Evolutionary conservation across 2,329 filamentous ascomycete genomes (phyloP).

Genomic region (Orbilia quercus): DNA sequence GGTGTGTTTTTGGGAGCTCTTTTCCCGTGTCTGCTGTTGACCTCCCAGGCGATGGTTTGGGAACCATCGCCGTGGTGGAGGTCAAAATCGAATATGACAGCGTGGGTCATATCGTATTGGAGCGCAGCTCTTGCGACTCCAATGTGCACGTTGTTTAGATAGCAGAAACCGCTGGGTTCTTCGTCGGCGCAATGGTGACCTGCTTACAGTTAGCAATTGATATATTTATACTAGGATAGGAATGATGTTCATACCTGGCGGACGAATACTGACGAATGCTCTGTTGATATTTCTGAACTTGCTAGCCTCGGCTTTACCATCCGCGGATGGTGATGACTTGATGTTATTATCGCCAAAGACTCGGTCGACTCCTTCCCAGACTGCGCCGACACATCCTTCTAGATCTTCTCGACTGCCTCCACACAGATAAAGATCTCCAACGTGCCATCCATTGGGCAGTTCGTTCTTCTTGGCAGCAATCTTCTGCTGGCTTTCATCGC

Average conservation of each 20-base stretch:
- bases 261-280: slow-evolving; percentile 91
- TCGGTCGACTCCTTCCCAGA: slow-evolving; percentile 90
- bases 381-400: slow-evolving; percentile 89
- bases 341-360: slow-evolving; percentile 72
- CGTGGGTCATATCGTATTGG: slow-evolving; percentile 87
- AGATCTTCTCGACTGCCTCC: slow-evolving; percentile 86
- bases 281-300: slow-evolving; percentile 71
- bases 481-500: slow-evolving; percentile 79
- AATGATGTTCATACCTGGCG: slow-evolving; percentile 69
- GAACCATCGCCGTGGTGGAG: slow-evolving; percentile 95
- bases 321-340: slow-evolving; percentile 17
- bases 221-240: neutral
- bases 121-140: slow-evolving; percentile 91
- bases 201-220: slow-evolving; percentile 26
- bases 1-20: slow-evolving; percentile 59
- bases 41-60: slow-evolving; percentile 90
- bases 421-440: slow-evolving; percentile 91
- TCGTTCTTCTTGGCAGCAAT: slow-evolving; percentile 69
- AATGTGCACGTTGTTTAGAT: slow-evolving; percentile 98
- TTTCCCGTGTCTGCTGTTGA: slow-evolving; percentile 72
- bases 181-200: slow-evolving; percentile 94
- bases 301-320: slow-evolving; percentile 38
- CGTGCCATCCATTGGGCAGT: slow-evolving; percentile 74
- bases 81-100: slow-evolving; percentile 92
- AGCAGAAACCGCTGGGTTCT: slow-evolving; percentile 94